Percentiles rank a stretch among this genome's conserved stretches.
These are phyloP conservation scores for Podila epicladia DNA, from an alignment of 192 early-diverging fungal species.

Conservation along the genomic window DNA sequence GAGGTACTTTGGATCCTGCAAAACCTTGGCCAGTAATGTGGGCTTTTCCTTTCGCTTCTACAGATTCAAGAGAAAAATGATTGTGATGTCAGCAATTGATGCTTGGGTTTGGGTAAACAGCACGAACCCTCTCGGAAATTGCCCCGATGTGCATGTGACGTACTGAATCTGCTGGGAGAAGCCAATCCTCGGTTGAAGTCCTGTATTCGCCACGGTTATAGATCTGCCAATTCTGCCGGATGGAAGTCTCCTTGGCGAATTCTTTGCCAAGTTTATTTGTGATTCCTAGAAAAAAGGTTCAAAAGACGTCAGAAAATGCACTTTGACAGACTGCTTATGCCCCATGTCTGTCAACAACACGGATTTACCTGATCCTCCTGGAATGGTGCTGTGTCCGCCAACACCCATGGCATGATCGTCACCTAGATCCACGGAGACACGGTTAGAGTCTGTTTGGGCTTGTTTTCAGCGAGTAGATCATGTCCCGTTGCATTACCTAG, in stretches of 20 bases:
- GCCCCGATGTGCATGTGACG: not conserved
- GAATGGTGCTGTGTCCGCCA: constrained; percentile 37
- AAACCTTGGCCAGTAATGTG: constrained; percentile 16
- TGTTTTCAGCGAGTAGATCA: too few relatives aligned
- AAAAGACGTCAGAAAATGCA: not conserved
- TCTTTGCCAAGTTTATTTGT: constrained; percentile 28
- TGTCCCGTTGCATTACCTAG: constrained; percentile 6
- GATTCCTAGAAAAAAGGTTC: constrained; percentile 11
- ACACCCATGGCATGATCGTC: constrained; percentile 52
- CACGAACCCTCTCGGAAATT: not conserved
- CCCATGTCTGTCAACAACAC: not conserved
- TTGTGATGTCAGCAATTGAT: not conserved
- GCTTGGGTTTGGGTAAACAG: not conserved
- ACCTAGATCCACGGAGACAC: constrained; percentile 8
- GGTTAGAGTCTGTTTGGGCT: not conserved
- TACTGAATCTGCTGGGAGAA: constrained; percentile 51
- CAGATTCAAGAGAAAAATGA: not conserved
- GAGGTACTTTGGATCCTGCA: constrained; percentile 42
- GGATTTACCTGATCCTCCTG: constrained; percentile 27
- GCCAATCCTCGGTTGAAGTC: constrained; percentile 47
- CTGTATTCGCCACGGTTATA: constrained; percentile 49
- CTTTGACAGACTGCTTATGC: not conserved
- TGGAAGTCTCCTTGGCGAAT: constrained; percentile 29
- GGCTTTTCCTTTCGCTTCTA: constrained; percentile 45
- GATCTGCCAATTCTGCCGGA: constrained; percentile 51